Conservation (phyloP, 257 asterid species). For the Solanum gandarillasii region DNA sequence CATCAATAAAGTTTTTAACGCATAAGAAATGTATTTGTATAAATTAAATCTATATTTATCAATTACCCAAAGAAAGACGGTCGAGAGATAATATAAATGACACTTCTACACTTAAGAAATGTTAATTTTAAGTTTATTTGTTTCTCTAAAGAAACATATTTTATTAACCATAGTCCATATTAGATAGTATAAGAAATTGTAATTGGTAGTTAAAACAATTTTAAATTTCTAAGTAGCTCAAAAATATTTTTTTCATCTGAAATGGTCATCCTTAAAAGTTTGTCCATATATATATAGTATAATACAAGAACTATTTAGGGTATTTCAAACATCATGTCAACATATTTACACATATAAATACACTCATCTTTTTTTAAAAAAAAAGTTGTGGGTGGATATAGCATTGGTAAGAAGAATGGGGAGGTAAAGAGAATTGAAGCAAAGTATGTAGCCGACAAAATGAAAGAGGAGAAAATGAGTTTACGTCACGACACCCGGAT, state of each 20-base stretch:
- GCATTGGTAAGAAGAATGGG: background rate
- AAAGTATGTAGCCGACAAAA: background rate
- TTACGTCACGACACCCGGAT: slow-evolving; percentile 18
- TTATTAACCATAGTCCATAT: background rate
- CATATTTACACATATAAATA: background rate
- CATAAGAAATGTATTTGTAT: background rate
- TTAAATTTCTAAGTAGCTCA: background rate
- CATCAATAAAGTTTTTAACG: background rate
- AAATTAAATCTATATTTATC: background rate
- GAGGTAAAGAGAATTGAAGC: background rate
- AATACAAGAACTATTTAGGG: background rate
- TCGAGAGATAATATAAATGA: background rate
- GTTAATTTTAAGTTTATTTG: background rate
- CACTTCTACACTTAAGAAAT: background rate
- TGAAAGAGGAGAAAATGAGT: background rate
- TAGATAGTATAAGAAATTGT: background rate
- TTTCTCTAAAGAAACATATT: background rate
- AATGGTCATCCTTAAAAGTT: background rate
- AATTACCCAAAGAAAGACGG: background rate
- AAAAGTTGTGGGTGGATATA: background rate
- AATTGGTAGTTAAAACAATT: background rate
- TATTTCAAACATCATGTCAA: background rate
- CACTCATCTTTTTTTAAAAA: background rate
- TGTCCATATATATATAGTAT: background rate
- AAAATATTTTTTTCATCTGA: background rate